A percentile compares a stretch with the other conserved stretches of the same genome.
Evolutionary conservation across 495 filamentous ascomycete genomes (phyloP).

Genomic region (Penicillium flavigenum): DNA sequence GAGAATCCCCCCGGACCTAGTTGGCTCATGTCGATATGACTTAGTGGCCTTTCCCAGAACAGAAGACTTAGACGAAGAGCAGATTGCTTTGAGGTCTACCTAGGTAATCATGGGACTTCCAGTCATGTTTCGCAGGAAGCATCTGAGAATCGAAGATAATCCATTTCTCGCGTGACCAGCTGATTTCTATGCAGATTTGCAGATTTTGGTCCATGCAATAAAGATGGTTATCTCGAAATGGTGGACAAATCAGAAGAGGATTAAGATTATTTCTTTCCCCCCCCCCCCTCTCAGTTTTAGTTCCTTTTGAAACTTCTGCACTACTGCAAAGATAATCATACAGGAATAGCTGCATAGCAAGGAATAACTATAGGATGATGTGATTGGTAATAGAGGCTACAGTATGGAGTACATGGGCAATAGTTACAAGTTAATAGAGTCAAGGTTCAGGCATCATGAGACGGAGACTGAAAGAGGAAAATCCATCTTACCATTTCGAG

Average conservation of each 20-base stretch:
- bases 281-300: slow-evolving; percentile 2
- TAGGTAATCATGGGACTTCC: neutral
- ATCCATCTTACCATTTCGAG: slow-evolving; percentile 26
- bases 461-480: neutral
- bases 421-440: too few relatives aligned
- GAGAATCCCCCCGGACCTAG: neutral
- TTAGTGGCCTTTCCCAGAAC: neutral
- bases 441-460: slow-evolving; percentile 5
- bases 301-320: neutral
- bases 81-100: neutral
- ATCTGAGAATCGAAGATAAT: neutral
- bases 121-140: neutral
- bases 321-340: neutral
- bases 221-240: slow-evolving; percentile 14
- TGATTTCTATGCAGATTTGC: neutral
- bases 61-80: neutral
- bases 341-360: neutral
- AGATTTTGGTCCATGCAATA: slow-evolving; percentile 4
- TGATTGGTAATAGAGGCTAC: neutral
- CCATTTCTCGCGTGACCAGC: slow-evolving; percentile 4
- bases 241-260: slow-evolving; percentile 5
- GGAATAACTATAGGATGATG: neutral
- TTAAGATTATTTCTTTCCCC: neutral
- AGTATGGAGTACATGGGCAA: too few relatives aligned
- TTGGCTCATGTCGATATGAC: neutral